Conservation (phyloP, 495 filamentous ascomycete genomes). For the Penicillium cinerascens region DNA sequence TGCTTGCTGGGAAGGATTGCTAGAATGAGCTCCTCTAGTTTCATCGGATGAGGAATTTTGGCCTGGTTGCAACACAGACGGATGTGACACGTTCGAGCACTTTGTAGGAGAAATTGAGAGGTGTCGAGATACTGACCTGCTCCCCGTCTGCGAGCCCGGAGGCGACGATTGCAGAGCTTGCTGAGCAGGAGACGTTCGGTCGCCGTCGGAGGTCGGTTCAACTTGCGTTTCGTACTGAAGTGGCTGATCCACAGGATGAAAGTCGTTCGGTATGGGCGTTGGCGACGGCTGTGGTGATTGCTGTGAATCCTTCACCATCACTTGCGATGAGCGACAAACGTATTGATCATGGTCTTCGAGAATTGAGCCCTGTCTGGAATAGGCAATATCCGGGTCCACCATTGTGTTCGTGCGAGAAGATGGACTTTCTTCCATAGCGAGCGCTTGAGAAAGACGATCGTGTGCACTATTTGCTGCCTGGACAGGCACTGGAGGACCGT, state of each 20-base stretch:
- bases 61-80: background rate
- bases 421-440: slow-evolving; percentile 29
- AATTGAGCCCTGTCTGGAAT: slow-evolving; percentile 1
- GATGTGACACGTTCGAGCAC: background rate
- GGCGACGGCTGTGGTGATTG: slow-evolving; percentile 31
- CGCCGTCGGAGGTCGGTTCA: slow-evolving; percentile 17
- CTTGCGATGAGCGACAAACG: slow-evolving; percentile 30
- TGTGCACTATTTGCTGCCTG: slow-evolving; percentile 33
- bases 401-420: slow-evolving; percentile 3
- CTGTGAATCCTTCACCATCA: slow-evolving; percentile 49
- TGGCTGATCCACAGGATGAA: background rate
- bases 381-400: background rate
- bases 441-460: slow-evolving; percentile 39
- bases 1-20: slow-evolving; percentile 7
- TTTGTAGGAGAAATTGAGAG: background rate
- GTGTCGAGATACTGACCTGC: background rate
- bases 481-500: slow-evolving; percentile 24
- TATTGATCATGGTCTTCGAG: slow-evolving; percentile 7
- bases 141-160: slow-evolving; percentile 10
- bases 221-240: slow-evolving; percentile 6
- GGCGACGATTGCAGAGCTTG: slow-evolving; percentile 26
- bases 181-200: slow-evolving; percentile 29
- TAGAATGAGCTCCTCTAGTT: slow-evolving; percentile 10
- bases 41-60: slow-evolving; percentile 10
- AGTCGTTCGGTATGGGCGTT: slow-evolving; percentile 1